Evolutionary conservation across 2,329 filamentous ascomycete genomes (phyloP).

Genomic region (Pleomassaria siparia): DNA sequence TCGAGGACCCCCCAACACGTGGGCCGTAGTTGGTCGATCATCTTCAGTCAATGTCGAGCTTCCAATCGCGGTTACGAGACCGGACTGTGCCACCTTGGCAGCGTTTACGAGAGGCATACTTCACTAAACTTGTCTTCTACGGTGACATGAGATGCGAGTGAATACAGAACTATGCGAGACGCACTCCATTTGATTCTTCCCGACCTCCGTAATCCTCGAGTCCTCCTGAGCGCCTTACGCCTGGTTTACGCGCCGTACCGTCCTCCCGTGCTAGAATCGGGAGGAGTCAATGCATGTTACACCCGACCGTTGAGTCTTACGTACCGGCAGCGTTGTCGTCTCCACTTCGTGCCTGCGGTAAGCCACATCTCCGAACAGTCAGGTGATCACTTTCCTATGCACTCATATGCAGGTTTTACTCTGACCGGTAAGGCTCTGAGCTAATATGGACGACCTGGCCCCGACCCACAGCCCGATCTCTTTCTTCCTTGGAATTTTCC

Average conservation of each 20-base stretch:
- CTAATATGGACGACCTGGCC: too few species aligned
- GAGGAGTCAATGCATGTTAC: too few species aligned
- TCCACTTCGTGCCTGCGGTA: too few species aligned
- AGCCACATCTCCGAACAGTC: too few species aligned
- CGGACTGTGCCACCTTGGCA: not conserved
- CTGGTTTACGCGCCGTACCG: not conserved
- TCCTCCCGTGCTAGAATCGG: not conserved
- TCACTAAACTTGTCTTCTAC: not conserved
- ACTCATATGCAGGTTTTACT: too few species aligned
- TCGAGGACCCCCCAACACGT: too few species aligned
- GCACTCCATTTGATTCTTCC: not conserved
- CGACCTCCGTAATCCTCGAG: not conserved
- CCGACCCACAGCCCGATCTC: too few species aligned
- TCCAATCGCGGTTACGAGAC: not conserved
- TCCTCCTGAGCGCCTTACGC: not conserved
- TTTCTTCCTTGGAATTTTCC: too few species aligned
- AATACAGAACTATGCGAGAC: not conserved
- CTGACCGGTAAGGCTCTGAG: too few species aligned
- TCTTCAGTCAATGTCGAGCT: not conserved
- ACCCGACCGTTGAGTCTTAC: too few species aligned
- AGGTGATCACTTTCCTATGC: not conserved
- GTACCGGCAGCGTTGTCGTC: too few species aligned
- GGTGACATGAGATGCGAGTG: not conserved
- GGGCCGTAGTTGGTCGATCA: not conserved
- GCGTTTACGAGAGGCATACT: not conserved